Base-by-base conservation (phyloP, 2,329 filamentous ascomycete species). In the Scolecobasidium constrictum region DNA sequence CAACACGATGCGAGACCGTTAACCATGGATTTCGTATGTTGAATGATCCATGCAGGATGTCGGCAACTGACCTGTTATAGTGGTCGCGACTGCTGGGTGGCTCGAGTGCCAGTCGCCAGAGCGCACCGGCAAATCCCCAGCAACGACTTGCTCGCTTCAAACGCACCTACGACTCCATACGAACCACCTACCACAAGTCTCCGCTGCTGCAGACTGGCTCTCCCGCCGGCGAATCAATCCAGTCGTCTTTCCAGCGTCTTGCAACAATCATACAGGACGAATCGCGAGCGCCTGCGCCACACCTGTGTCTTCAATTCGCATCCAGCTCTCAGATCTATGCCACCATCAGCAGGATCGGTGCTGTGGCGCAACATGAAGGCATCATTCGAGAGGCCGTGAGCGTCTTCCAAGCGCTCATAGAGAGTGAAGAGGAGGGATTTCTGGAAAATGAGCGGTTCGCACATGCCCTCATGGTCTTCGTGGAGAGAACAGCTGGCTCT, bases 381-480 rank as follows among this genome's bases (percentile, higher is more conserved):
- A 81, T 95, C 55, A 82, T 96, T 52, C 80, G 82, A 50, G 84
- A 90, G 56, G 83, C 85, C 19, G 83, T 94, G 28, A 70, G 81
- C 33, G 80, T 95, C 57, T 95, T 95, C 62, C 86, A 86, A 45
- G 87, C 86, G 13, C 73, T 98, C 49, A 85, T 96, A 54, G 92
- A 98, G 63, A 92, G 87, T 59, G 92, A 96, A 61, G 88, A 95
- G 64, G 92, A 95, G 58, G 86, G 87, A 26, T 93, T 96, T 55
- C 77, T 95, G 38, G 85, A 93, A 56, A 93, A 84, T 55, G 76
- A 81, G 22, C 73, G 77, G 43, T 98, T 98, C 59, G 86, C 92
- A 2, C 77, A 81, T 45, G 90, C 86, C 54, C 63, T 98, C 56
- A 92, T 94, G 56, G 86, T 86, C 52, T 75, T 98, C 46, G 73